Evolutionary conservation across 345 rosid species (phyloP), one percentile per base, ranked within the genome.

Genomic region (Brassica juncea): DNA sequence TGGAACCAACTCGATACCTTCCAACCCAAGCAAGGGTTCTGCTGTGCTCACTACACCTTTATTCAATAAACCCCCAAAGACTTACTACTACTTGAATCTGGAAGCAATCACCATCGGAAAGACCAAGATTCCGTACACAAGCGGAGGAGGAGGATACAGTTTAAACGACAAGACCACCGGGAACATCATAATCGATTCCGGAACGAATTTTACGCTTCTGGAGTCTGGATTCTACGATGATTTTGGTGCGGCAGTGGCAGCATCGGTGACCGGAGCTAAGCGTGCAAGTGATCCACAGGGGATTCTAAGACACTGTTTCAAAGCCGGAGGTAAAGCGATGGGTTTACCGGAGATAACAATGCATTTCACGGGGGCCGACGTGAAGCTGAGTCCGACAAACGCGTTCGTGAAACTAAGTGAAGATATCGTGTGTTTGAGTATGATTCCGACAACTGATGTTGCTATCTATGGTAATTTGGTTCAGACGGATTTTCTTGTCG

Each of bases 51-150:
- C 87, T 12, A 89, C 92, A 6, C 89, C 87, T 1, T 68, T 89
- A 64, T 25, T 83, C n/a, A 2, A 44, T 0, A 86, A 80, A 77
- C 27, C 30, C 7, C 85, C 86, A 0, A 37, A 79, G 0, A 86
- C 92, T 3, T 87, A 72, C 77, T 92, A 87, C 37, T 84, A 57
- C 73, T 28, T 93, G 0, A 88, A 89, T 0, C 77, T 89, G 1
- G 89, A 90, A 72, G 93, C 90, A 5, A 76, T 88, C 12, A 85
- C 90, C 21, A 84, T 92, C 11, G 90, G 93, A 3, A 79, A 75
- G 14, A 77, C 71, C 37, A 87, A 77, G 75, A 37, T 86, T 34
- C 70, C 84, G 1, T 88, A 86, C 57, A 66, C 77, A 5, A 32
- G 47, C 15, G 74, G 64, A 35, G 63, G 65, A 61, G 62, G 58